phyloP scores from a whole-genome alignment of 2,329 filamentous ascomycete species.

The Talaromyces albobiverticillius region DNA sequence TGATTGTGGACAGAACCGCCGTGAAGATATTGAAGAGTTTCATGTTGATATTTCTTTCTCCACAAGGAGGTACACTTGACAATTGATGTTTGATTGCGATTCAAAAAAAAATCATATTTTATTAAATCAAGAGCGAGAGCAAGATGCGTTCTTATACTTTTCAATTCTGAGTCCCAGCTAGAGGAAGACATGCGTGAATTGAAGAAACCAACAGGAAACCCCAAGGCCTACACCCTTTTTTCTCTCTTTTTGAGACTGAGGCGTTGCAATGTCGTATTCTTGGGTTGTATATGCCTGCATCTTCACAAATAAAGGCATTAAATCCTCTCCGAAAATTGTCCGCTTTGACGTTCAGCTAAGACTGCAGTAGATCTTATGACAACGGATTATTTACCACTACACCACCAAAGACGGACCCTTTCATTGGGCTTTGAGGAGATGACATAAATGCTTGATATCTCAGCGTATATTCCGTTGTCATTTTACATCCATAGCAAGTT shows the following conservation, averaged over 20 bases:
- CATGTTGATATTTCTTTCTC: not conserved
- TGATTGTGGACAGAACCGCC: not conserved
- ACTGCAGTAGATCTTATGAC: no score
- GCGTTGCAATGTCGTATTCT: not conserved
- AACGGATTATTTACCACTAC: no score
- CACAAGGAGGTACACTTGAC: not conserved
- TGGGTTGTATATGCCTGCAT: not conserved
- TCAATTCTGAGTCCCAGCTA: not conserved
- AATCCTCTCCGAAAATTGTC: not conserved
- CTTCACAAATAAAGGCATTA: not conserved
- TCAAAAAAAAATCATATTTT: not conserved
- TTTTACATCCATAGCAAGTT: no score
- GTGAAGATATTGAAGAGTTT: not conserved
- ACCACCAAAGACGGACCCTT: no score
- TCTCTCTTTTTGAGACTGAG: not conserved
- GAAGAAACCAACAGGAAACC: not conserved
- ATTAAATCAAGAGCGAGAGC: not conserved
- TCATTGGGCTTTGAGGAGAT: no score
- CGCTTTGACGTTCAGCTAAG: not conserved
- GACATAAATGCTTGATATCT: no score
- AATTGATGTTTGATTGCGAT: not conserved
- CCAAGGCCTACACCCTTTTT: not conserved
- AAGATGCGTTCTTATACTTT: not conserved
- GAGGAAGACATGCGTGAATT: not conserved
- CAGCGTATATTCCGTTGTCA: no score